Percentiles rank a stretch among this genome's conserved stretches.
Evolutionary conservation across 1,139 yeast genomes (phyloP).

Genomic region (Suhomyces bokatorum): DNA sequence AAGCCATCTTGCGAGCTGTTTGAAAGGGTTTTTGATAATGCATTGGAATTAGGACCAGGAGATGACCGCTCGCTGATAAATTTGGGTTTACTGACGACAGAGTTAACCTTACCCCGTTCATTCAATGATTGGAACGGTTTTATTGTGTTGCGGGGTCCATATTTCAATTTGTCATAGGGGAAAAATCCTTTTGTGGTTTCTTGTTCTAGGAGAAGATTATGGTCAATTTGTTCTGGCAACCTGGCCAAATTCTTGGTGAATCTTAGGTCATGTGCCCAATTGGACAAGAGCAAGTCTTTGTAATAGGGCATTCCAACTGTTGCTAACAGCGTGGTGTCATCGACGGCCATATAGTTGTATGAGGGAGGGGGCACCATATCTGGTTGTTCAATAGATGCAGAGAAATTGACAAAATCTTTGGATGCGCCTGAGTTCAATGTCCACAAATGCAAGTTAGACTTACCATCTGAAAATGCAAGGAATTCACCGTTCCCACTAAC

Average conservation of each 20-base stretch:
- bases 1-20: conserved; percentile 12
- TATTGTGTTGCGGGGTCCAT: conserved; percentile 44
- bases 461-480: conserved; percentile 66
- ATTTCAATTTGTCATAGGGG: conserved; percentile 55
- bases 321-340: conserved; percentile 56
- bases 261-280: conserved; percentile 67
- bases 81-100: conserved; percentile 44
- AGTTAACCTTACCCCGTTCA: conserved; percentile 25
- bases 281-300: conserved; percentile 72
- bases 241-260: conserved; percentile 56
- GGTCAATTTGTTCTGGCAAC: conserved; percentile 36
- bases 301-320: conserved; percentile 86
- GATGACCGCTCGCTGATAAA: conserved; percentile 68
- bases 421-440: conserved; percentile 38
- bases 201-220: conserved; percentile 27
- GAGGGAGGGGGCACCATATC: conserved; percentile 29
- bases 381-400: conserved; percentile 54
- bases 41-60: conserved; percentile 7
- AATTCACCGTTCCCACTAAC: conserved; percentile 82
- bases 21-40: conserved; percentile 15
- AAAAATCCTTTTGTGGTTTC: conserved; percentile 23
- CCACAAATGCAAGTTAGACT: conserved; percentile 77
- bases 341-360: conserved; percentile 32
- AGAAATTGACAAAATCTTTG: conserved; percentile 47
- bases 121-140: conserved; percentile 49